Evolutionary conservation across 202 grass and related monocot species (phyloP).

Genomic region (Carex arenaria): DNA sequence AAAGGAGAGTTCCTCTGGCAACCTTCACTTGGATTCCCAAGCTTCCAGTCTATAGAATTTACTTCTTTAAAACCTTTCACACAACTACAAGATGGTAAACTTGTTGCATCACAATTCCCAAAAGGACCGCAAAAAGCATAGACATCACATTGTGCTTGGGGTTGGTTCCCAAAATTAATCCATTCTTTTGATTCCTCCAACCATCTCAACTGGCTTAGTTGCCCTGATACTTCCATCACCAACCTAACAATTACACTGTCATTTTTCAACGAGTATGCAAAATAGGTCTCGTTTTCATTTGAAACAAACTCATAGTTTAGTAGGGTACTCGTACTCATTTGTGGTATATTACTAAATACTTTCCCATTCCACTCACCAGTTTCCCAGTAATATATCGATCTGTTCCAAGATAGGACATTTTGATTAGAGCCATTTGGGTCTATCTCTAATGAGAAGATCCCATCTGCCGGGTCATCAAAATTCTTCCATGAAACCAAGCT

Average conservation of each 20-base stretch:
- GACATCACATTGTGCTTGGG: neutral
- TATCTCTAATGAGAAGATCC: slow-evolving; percentile 13
- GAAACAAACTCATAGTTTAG: neutral
- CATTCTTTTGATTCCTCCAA: neutral
- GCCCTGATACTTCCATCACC: neutral
- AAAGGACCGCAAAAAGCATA: neutral
- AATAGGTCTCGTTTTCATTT: slow-evolving; percentile 22
- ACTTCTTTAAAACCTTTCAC: neutral
- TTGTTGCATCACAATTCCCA: neutral
- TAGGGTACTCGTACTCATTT: neutral
- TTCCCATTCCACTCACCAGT: slow-evolving; percentile 22
- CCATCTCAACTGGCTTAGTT: neutral
- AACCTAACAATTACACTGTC: slow-evolving; percentile 8
- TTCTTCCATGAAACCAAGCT: slow-evolving; percentile 32
- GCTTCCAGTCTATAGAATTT: neutral
- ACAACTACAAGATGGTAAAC: neutral
- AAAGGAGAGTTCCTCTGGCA: slow-evolving; percentile 8
- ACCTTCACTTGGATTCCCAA: slow-evolving; percentile 9
- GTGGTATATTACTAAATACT: slow-evolving; percentile 12
- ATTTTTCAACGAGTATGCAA: slow-evolving; percentile 21
- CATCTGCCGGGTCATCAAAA: slow-evolving; percentile 21
- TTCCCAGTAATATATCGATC: slow-evolving; percentile 9
- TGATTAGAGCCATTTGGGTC: slow-evolving; percentile 24
- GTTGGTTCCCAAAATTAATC: neutral
- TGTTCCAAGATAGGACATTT: slow-evolving; percentile 31